Evolutionary conservation across 1,139 yeast genomes (phyloP).

Genomic region (Fermentozyma sake): DNA sequence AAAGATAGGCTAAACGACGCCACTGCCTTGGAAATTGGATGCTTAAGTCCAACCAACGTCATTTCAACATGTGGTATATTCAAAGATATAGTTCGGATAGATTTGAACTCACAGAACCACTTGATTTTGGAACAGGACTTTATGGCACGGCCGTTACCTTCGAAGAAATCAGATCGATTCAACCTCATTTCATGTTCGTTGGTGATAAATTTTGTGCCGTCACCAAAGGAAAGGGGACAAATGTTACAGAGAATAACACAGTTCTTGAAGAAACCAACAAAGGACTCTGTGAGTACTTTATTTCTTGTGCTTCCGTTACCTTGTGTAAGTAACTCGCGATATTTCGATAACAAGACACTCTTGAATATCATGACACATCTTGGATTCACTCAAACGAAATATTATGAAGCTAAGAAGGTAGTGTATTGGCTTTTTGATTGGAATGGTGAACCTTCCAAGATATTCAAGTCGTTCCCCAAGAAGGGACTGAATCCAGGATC

Average conservation of each 20-base stretch:
- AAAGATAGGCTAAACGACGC: slow-evolving; percentile 10
- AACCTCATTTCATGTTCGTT: slow-evolving; percentile 75
- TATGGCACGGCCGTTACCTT: slow-evolving; percentile 69
- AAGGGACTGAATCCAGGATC: slow-evolving; percentile 49
- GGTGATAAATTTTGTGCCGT: slow-evolving; percentile 85
- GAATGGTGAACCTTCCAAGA: slow-evolving; percentile 23
- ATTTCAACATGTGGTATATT: slow-evolving; percentile 59
- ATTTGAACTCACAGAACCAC: slow-evolving; percentile 76
- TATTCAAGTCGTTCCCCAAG: slow-evolving; percentile 27
- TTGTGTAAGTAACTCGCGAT: slow-evolving; percentile 78
- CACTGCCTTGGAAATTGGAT: slow-evolving; percentile 77
- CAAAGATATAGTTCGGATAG: slow-evolving; percentile 56
- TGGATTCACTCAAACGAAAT: slow-evolving; percentile 50
- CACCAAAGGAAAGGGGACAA: slow-evolving; percentile 63
- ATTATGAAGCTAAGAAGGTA: slow-evolving; percentile 67
- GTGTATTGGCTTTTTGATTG: slow-evolving; percentile 69
- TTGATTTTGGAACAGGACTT: slow-evolving; percentile 74
- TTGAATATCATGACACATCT: slow-evolving; percentile 48
- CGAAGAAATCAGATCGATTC: slow-evolving; percentile 39
- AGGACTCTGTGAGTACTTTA: slow-evolving; percentile 28
- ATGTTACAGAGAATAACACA: slow-evolving; percentile 62
- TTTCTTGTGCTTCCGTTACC: slow-evolving; percentile 88
- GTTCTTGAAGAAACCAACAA: slow-evolving; percentile 44
- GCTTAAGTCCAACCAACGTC: slow-evolving; percentile 61
- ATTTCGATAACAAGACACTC: slow-evolving; percentile 48